phyloP scores from a whole-genome alignment of 2,329 filamentous ascomycete genomes.

The Talaromyces piceae region DNA sequence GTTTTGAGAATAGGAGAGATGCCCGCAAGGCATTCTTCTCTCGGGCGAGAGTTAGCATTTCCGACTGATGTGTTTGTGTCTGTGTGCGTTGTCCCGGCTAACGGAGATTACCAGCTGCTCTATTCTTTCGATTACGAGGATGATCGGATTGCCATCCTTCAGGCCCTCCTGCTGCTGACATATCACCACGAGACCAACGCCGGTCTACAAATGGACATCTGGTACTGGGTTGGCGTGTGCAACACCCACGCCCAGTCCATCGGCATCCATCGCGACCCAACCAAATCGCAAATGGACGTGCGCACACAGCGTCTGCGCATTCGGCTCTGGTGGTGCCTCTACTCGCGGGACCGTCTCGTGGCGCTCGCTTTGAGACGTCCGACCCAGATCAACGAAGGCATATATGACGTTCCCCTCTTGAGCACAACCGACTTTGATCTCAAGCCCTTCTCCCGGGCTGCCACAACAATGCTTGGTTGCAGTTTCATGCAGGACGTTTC shows the following conservation, averaged over 20 bases:
- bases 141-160: constrained; percentile 75
- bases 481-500: constrained; percentile 61
- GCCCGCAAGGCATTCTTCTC: constrained; percentile 78
- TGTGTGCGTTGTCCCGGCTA: constrained; percentile 6
- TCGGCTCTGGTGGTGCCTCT: constrained; percentile 90
- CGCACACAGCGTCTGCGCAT: constrained; percentile 70
- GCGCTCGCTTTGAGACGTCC: constrained; percentile 83
- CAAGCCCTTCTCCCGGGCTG: constrained; percentile 55
- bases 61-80: constrained; percentile 5
- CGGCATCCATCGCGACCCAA: constrained; percentile 72
- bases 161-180: constrained; percentile 78
- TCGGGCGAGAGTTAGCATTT: constrained; percentile 62
- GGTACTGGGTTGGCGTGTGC: constrained; percentile 91
- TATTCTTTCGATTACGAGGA: constrained; percentile 89
- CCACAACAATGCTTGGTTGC: constrained; percentile 56
- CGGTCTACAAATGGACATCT: constrained; percentile 78
- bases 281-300: constrained; percentile 59
- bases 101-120: constrained; percentile 50
- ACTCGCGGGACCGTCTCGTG: constrained; percentile 82
- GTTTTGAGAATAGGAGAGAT: constrained; percentile 66
- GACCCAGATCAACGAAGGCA: constrained; percentile 79
- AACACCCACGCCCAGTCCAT: constrained; percentile 83
- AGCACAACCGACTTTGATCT: constrained; percentile 73
- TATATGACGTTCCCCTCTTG: constrained; percentile 87
- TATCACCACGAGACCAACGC: constrained; percentile 93